Conservation (phyloP, 1,284 basidiomycete species). For the Sanghuangporus sanghuang region DNA sequence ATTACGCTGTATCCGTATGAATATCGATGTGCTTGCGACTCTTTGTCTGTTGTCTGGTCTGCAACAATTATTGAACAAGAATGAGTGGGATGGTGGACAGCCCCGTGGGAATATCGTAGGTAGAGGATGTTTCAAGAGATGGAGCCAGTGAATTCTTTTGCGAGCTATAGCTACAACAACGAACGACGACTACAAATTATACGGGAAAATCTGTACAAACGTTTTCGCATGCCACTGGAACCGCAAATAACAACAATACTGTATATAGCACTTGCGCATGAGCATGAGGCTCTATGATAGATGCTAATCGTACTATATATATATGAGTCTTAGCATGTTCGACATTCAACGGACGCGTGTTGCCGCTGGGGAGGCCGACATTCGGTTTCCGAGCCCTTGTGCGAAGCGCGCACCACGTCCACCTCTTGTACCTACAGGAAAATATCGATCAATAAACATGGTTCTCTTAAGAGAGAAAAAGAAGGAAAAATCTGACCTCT, state of each 20-base stretch:
- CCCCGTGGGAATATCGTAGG: too few relatives aligned
- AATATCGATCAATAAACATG: neutral
- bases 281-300: neutral
- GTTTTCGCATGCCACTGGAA: neutral
- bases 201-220: neutral
- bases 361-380: slow-evolving; percentile 37
- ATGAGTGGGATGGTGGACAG: too few relatives aligned
- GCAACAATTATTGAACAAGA: too few relatives aligned
- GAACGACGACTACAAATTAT: slow-evolving; percentile 1
- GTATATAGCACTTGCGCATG: neutral
- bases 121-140: too few relatives aligned
- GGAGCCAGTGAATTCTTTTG: neutral
- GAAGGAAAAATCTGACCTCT: slow-evolving; percentile 34
- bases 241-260: neutral
- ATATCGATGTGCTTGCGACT: neutral
- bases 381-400: slow-evolving; percentile 75
- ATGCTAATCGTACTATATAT: neutral
- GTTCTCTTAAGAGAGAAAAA: neutral
- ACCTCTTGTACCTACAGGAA: slow-evolving; percentile 45
- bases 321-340: neutral
- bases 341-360: slow-evolving; percentile 13
- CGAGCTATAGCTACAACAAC: slow-evolving; percentile 3
- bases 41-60: neutral
- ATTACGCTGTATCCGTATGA: neutral
- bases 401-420: slow-evolving; percentile 72